Base-by-base conservation (phyloP, 345 rosid species). In the Carallia pectinifolia region DNA sequence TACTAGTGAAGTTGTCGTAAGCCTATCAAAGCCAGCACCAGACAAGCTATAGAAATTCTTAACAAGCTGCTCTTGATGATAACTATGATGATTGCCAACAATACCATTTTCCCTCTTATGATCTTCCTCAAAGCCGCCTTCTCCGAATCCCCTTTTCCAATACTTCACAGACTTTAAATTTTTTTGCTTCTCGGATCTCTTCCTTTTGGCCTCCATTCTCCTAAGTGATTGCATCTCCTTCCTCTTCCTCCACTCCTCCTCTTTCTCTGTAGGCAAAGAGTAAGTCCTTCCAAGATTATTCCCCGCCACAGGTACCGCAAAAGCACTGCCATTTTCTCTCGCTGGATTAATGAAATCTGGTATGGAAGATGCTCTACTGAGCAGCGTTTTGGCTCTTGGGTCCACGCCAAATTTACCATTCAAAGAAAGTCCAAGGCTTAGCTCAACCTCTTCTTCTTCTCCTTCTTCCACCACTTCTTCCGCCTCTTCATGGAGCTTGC, bases 321-420 rank as follows among this genome's bases (percentile, higher is more conserved):
- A 50, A 69, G 16, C 65, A 58, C 47, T 59, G 52, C 62, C 76
- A 48, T 61, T 68, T 39, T 58, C 82, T 53, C 50, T 44, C 19
- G 53, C 30, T 16, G 81, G 79, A 80, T 71, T 74, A 56, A 82
- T 56, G 75, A 87, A 79, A 44, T 87, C 89, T 15, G 89, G 84
- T 29, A 85, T 87, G 19, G 96, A 90, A 63, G 87, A 83, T 30
- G 91, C 84, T 72, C 91, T 73, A 1, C 53, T 55, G 18, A 86
- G 84, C 72, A 86, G 84, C 72, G 76, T 81, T 37, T 82, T 83
- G 50, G 85, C 81, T 33, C 73, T 79, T 37, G 90, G 92, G 82
- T 93, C 90, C 8, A 89, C 88, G 36, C 98, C 97, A 64, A 93
- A 93, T 50, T 85, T 84, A 40, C 98, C 98, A 66, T 89, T 89